A percentile compares a stretch with the other conserved stretches of the same genome.
Evolutionary conservation across 164 flowering plant genomes (phyloP).

Genomic region (Houttuynia cordata): DNA sequence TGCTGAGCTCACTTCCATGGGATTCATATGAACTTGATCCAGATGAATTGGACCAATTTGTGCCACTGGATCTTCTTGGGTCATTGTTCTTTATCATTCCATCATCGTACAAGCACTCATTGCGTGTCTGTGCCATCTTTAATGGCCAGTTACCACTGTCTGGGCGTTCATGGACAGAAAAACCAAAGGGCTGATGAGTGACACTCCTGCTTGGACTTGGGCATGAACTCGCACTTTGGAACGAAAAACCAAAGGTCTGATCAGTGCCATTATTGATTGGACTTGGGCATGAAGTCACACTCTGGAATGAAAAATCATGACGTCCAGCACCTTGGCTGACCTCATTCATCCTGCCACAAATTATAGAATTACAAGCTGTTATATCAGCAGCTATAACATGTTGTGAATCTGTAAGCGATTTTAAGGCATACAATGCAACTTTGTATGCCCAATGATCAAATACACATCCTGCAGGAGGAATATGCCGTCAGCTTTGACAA

Average conservation of each 20-base stretch:
- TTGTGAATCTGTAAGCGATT: too few relatives aligned
- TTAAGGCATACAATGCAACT: not conserved
- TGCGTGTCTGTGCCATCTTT: not conserved
- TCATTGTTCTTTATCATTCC: not conserved
- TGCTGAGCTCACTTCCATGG: not conserved
- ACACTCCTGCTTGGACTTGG: conserved; percentile 5
- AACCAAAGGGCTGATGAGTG: not conserved
- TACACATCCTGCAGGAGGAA: too few relatives aligned
- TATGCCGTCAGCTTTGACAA: too few relatives aligned
- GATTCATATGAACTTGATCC: not conserved
- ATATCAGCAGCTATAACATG: not conserved
- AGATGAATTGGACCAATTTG: not conserved
- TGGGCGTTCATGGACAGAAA: too few relatives aligned
- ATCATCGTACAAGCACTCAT: not conserved
- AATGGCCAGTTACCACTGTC: too few relatives aligned
- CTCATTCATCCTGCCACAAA: not conserved
- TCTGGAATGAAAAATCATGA: conserved; percentile 3
- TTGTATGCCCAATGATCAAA: not conserved
- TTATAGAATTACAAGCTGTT: not conserved
- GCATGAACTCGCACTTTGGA: conserved; percentile 6
- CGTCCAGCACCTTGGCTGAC: not conserved
- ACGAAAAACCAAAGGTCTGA: not conserved
- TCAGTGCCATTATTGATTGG: conserved; percentile 1
- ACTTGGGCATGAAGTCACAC: conserved; percentile 8
- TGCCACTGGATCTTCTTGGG: not conserved